These are phyloP conservation scores for Salvia rosmarinus DNA, from an alignment of 257 asterid species.

Conservation along the genomic window DNA sequence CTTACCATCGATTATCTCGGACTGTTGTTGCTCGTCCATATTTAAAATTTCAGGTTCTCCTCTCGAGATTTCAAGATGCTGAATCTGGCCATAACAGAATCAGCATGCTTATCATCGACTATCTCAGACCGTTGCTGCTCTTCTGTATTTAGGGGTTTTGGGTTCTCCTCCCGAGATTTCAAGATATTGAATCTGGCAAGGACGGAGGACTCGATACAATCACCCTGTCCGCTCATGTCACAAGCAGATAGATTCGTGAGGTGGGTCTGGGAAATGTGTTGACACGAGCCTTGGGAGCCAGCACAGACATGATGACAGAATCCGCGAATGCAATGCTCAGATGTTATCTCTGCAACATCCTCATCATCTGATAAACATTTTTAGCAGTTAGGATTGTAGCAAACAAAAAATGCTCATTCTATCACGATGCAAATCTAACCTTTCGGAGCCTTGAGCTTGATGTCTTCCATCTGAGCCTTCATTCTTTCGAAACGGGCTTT, in stretches of 20 bases:
- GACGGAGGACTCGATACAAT: constrained; percentile 51
- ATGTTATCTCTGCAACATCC: constrained; percentile 31
- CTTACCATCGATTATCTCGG: constrained; percentile 32
- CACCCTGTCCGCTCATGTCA: constrained; percentile 36
- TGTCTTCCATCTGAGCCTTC: constrained; percentile 67
- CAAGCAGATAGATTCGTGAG: constrained; percentile 20
- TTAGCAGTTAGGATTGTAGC: constrained; percentile 28
- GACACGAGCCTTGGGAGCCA: constrained; percentile 27
- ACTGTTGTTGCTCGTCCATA: constrained; percentile 36
- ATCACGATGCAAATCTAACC: constrained; percentile 45
- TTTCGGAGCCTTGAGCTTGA: constrained; percentile 47
- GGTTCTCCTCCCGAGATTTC: constrained; percentile 45
- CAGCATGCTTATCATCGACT: constrained; percentile 31
- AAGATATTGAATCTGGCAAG: constrained; percentile 51
- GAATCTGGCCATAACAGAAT: constrained; percentile 51
- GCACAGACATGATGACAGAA: constrained; percentile 24
- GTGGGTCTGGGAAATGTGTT: constrained; percentile 18
- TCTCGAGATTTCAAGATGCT: constrained; percentile 49
- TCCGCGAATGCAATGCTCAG: constrained; percentile 31
- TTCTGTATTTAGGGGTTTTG: constrained; percentile 19
- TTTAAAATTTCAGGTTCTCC: constrained; percentile 30
- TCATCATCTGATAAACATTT: constrained; percentile 39
- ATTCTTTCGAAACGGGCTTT: constrained; percentile 76
- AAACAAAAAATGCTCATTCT: not conserved
- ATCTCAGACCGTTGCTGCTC: constrained; percentile 38